A percentile compares a stretch with the other conserved stretches of the same genome.
These are phyloP conservation scores for Saitozyma podzolica DNA, from an alignment of 768 basidiomycete genomes.

Conservation along the genomic window DNA sequence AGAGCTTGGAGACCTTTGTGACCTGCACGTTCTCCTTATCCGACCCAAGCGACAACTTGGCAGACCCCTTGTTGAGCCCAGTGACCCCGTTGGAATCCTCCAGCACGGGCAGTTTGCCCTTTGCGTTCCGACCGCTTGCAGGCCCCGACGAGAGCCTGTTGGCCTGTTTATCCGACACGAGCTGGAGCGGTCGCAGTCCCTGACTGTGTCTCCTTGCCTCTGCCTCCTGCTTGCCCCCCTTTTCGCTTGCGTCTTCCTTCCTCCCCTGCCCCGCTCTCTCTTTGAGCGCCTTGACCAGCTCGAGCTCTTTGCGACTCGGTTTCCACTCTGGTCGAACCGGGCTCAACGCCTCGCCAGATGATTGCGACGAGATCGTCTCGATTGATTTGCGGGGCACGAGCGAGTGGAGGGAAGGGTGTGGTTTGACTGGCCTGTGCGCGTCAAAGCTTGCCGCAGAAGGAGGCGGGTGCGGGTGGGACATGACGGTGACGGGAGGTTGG, in stretches of 20 bases:
- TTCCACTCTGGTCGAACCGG: constrained; percentile 5
- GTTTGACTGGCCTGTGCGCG: constrained; percentile 8
- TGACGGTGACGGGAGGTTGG: neutral
- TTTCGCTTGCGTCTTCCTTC: neutral
- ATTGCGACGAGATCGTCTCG: constrained; percentile 19
- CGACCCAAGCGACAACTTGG: too few species aligned
- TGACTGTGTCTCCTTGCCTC: too few species aligned
- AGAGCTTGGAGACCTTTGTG: too few species aligned
- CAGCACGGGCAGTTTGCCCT: too few species aligned
- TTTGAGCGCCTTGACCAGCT: constrained; percentile 16
- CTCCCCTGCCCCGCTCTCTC: constrained; percentile 9
- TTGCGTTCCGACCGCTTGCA: too few species aligned
- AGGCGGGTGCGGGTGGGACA: constrained; percentile 27
- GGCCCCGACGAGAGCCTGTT: too few species aligned
- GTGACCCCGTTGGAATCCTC: too few species aligned
- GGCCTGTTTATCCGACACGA: too few species aligned
- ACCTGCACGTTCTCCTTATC: too few species aligned
- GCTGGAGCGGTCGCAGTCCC: too few species aligned
- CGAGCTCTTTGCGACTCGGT: constrained; percentile 17
- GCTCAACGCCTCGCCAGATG: constrained; percentile 2
- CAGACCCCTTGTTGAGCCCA: too few species aligned
- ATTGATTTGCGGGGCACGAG: constrained; percentile 10
- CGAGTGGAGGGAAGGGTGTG: constrained; percentile 1
- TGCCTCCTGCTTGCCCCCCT: too few species aligned
- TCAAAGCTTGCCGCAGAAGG: constrained; percentile 1